phyloP scores from a whole-genome alignment of 139 green algal genomes.

The Picochlorum costavermella region DNA sequence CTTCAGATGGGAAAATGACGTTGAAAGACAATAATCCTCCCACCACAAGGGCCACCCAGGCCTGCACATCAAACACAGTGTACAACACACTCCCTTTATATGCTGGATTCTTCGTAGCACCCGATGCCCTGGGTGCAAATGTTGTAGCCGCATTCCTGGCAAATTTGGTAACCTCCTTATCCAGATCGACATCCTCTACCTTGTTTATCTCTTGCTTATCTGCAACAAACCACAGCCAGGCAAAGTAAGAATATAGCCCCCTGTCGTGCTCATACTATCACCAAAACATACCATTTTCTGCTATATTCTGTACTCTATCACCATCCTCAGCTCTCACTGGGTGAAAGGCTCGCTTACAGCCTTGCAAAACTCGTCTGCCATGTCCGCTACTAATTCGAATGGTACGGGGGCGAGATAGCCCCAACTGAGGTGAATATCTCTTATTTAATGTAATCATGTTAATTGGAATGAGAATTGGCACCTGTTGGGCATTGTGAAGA shows the following conservation, averaged over 20 bases:
- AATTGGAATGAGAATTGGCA: no score
- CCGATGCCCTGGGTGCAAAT: conserved; percentile 74
- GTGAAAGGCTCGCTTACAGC: no score
- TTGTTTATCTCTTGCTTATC: not conserved
- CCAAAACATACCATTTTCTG: no score
- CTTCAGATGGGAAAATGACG: conserved; percentile 84
- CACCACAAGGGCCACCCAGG: conserved; percentile 62
- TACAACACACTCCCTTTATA: conserved; percentile 58
- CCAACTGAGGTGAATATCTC: no score
- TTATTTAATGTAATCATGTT: no score
- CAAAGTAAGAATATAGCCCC: not conserved
- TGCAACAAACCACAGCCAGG: not conserved
- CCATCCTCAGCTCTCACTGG: no score
- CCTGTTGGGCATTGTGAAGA: no score
- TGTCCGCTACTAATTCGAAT: no score
- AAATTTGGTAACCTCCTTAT: conserved; percentile 47
- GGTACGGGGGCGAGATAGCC: no score
- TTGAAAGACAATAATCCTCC: conserved; percentile 92
- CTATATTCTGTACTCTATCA: no score
- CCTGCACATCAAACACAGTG: conserved; percentile 74
- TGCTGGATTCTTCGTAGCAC: conserved; percentile 77
- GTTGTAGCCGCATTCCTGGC: conserved; percentile 61
- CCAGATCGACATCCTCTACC: conserved; percentile 10
- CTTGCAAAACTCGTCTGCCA: no score
- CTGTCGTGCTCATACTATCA: no score